Conservation (phyloP, 78 protist species). For the Blattamonas nauphoetae region DNA sequence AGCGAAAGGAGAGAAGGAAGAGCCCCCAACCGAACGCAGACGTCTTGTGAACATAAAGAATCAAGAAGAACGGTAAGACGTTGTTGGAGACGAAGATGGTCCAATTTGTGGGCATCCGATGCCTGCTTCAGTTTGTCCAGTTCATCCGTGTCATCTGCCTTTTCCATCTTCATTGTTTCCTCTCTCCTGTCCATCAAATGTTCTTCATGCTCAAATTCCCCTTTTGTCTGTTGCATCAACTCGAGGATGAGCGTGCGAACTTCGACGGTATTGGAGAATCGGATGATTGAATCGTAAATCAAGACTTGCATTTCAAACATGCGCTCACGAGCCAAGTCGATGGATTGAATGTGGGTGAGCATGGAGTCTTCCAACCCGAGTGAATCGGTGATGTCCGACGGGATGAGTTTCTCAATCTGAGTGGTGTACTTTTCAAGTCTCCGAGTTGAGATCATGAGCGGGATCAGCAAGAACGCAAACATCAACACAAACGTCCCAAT, state of each 20-base stretch:
- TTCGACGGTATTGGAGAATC: not conserved
- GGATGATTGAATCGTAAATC: not conserved
- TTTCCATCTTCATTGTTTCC: too few species aligned
- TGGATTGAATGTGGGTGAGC: not conserved
- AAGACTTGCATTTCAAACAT: not conserved
- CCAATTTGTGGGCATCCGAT: not conserved
- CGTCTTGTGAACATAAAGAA: not conserved
- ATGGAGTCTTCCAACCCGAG: not conserved
- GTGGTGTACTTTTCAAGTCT: not conserved
- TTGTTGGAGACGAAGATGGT: not conserved
- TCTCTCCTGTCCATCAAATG: too few species aligned
- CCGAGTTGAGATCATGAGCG: not conserved
- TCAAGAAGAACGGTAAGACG: not conserved
- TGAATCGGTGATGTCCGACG: not conserved
- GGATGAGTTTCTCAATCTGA: not conserved
- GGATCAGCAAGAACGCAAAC: not conserved
- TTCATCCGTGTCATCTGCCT: not conserved
- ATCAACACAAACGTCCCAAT: not conserved
- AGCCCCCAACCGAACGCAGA: too few species aligned
- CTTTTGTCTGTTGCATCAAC: not conserved
- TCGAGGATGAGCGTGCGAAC: not conserved
- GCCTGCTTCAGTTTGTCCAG: too few species aligned
- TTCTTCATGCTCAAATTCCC: not conserved
- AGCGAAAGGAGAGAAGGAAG: too few species aligned
- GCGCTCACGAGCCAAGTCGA: not conserved